Evolutionary conservation across 371 early-diverging fungal genomes (phyloP), one percentile per base, ranked within the genome.

Genomic region (Basidiobolus meristosporus): DNA sequence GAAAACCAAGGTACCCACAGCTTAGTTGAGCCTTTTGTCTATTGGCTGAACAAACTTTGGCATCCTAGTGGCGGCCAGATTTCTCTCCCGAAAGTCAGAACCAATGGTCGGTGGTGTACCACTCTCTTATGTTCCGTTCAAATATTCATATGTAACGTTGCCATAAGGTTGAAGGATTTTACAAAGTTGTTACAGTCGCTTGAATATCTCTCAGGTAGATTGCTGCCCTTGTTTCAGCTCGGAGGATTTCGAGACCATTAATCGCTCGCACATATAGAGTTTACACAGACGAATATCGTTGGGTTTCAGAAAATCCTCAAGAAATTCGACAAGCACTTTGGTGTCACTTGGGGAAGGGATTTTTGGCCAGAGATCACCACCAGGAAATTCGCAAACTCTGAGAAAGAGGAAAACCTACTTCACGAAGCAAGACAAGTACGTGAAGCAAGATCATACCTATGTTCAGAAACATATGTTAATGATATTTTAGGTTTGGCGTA

Each of bases 251-350:
- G n/a, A n/a, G n/a, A n/a, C 9, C 26, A 45, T 11, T 41, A 19
- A 35, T 38, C 36, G 14, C 14, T 37, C 40, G 0, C 34, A 18
- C 7, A 36, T 28, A n/a, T 39, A 48, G 74, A 73, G 39, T 73
- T 65, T 50, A 54, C 62, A 3, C 55, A 68, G 42, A 62, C 64
- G 19, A 72, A 70, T 39, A 51, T 73, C 21, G 61, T 61, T 14
- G 73, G 69, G 10, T 68, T 68, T 39, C 61, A 67, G 42, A 70
- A 70, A 49, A 70, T 73, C 22, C 52, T 72, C 38, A 68, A 73
- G 45, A 72, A 73, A 48, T 67, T 65, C 39, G 70, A 66, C 51
- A 70, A 64, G 54, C 54, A 54, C 35, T 54, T 48, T 48, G 40
- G 34, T 47, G 42, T 44, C 28, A 20, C 39, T 36, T 43, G 60